These are phyloP conservation scores for Ceriops tagal DNA, from an alignment of 345 rosid species.

Conservation along the genomic window DNA sequence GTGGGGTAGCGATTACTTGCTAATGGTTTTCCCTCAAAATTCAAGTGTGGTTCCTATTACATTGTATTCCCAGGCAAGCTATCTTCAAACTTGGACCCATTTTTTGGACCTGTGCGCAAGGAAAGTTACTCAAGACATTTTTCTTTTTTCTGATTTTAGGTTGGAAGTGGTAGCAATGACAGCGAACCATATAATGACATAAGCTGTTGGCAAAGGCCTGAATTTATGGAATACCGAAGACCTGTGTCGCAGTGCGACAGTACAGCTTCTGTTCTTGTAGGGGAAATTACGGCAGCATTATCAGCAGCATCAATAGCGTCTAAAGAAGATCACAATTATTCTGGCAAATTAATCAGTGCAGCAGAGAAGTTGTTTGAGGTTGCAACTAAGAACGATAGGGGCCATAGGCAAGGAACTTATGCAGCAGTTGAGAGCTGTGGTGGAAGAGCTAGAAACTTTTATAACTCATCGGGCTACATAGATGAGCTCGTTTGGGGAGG, in stretches of 20 bases:
- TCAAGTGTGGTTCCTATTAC: constrained; percentile 17
- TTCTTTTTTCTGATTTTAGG: constrained; percentile 29
- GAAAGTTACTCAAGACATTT: not conserved
- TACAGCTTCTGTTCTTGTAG: constrained; percentile 51
- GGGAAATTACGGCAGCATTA: constrained; percentile 51
- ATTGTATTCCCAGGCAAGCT: constrained; percentile 57
- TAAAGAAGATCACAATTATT: constrained; percentile 37
- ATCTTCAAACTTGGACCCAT: not conserved
- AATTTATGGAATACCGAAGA: constrained; percentile 51
- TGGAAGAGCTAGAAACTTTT: constrained; percentile 41
- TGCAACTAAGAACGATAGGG: constrained; percentile 22
- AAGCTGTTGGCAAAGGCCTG: constrained; percentile 69
- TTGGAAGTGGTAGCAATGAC: constrained; percentile 37
- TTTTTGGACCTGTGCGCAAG: too few relatives aligned
- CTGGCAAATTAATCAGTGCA: constrained; percentile 21
- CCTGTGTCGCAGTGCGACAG: constrained; percentile 39
- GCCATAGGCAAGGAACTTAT: constrained; percentile 29
- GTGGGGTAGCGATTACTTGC: constrained; percentile 61
- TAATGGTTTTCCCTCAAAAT: constrained; percentile 42
- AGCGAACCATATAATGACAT: constrained; percentile 30
- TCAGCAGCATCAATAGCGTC: constrained; percentile 60
- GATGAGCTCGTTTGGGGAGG: constrained; percentile 63
- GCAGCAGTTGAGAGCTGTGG: constrained; percentile 36
- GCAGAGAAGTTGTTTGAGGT: constrained; percentile 39
- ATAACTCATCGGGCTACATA: constrained; percentile 45